Evolutionary conservation across 371 early-diverging fungal species (phyloP), one percentile per base, ranked within the genome.

Genomic region (Syncephalastrum contaminatum): DNA sequence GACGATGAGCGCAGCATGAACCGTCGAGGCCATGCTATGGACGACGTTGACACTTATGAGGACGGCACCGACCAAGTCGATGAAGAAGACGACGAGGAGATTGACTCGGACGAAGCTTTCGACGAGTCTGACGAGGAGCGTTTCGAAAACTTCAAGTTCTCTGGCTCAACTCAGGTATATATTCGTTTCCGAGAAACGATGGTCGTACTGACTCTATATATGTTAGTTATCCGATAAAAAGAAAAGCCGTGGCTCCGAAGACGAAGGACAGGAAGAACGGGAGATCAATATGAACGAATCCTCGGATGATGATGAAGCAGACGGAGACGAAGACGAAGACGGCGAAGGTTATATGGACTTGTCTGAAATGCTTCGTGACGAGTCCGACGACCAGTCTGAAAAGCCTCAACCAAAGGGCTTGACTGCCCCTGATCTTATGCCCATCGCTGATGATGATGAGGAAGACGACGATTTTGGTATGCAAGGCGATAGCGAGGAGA

Each of bases 31-130:
- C 73, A 85, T 51, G 70, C 73, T 25, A 60, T 89, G 54, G 92
- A 91, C 62, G 74, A 83, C n/a, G 89, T 92, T 14, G 91, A 86
- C 16, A 83, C 84, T 53, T 83, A 88, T 39, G 89, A 92, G 63
- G 87, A 87, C 64, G 77, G 88, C 54, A 81, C 81, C 4, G 89
- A 85, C 20, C 75, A 77, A 21, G 88, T 89, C 43, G 84, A 84
- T 15, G 77, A 84, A 12, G 92, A 93, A 47, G 96, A 96, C 63
- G 96, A 96, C 61, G 95, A 95, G 59, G 95, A 95, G 59, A 93
- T 94, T 55, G 88, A 90, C 48, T 92, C 93, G 24, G 95, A 93
- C 61, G 93, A 88, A 42, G 95, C 96, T 10, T 95, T 95, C 66
- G 83, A 90, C 50, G 88, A 82, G 6, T 83, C 78, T 44, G 96